These are phyloP conservation scores for Suillus subalutaceus DNA, from an alignment of 768 basidiomycete species.

Conservation along the genomic window DNA sequence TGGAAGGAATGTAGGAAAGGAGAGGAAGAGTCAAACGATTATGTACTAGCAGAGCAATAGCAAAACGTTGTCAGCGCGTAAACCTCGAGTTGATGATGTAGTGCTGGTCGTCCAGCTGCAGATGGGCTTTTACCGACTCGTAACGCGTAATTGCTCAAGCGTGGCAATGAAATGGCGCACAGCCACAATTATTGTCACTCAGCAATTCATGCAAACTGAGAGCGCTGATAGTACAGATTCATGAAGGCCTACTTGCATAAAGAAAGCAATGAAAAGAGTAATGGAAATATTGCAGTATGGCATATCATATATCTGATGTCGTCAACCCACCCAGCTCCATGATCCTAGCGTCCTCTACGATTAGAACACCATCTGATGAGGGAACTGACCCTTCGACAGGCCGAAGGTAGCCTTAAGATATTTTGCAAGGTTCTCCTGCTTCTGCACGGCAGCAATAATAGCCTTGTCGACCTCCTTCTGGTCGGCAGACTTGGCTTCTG, in stretches of 20 bases:
- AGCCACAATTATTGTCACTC: constrained; percentile 3
- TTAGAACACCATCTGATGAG: constrained; percentile 93
- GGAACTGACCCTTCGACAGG: constrained; percentile 95
- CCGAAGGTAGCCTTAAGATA: constrained; percentile 94
- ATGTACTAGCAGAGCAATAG: constrained; percentile 2
- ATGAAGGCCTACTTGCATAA: constrained; percentile 18
- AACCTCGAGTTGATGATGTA: constrained; percentile 5
- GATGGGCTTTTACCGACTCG: not conserved
- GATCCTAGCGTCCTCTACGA: constrained; percentile 22
- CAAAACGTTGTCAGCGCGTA: not conserved
- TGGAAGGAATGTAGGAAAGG: constrained; percentile 8
- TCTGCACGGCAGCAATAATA: constrained; percentile 84
- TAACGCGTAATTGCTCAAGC: not conserved
- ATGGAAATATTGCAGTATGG: constrained; percentile 20
- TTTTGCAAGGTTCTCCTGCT: constrained; percentile 87
- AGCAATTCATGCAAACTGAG: constrained; percentile 5
- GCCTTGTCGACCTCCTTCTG: constrained; percentile 88
- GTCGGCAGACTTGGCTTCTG: constrained; percentile 84
- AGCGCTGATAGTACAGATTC: constrained; percentile 12
- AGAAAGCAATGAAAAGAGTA: constrained; percentile 18
- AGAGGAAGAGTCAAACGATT: constrained; percentile 3
- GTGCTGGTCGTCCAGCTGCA: not conserved
- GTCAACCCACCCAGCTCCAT: constrained; percentile 17
- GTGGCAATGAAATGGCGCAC: not conserved
- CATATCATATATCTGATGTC: constrained; percentile 30